phyloP scores from a whole-genome alignment of 768 basidiomycete genomes.

The Mycena alexandri region DNA sequence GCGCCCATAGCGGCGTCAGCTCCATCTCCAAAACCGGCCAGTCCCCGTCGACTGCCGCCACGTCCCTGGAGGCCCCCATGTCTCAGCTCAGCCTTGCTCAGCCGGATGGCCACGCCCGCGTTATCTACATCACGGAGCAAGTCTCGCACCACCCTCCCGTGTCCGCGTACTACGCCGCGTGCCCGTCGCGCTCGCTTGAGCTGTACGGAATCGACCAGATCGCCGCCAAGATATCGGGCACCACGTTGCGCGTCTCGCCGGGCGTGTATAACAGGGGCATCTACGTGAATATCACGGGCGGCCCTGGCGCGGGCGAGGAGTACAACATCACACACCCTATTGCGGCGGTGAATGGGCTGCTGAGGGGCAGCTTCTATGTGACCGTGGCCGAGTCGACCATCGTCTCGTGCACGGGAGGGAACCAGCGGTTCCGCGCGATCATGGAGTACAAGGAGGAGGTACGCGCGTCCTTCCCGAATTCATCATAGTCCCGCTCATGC shows the following conservation, averaged over 20 bases:
- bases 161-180: conserved; percentile 84
- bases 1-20: conserved; percentile 69
- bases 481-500: neutral
- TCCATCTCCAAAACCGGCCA: conserved; percentile 64
- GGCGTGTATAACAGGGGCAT: conserved; percentile 92
- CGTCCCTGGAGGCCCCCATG: conserved; percentile 63
- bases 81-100: conserved; percentile 71
- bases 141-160: conserved; percentile 98
- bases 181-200: conserved; percentile 80
- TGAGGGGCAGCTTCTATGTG: conserved; percentile 92
- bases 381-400: conserved; percentile 85
- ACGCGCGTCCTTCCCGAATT: conserved; percentile 38
- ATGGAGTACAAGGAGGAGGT: conserved; percentile 98
- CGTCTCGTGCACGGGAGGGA: conserved; percentile 84
- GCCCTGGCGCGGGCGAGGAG: conserved; percentile 78
- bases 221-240: conserved; percentile 90
- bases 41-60: conserved; percentile 68
- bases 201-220: conserved; percentile 93
- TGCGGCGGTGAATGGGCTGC: conserved; percentile 91
- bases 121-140: conserved; percentile 91
- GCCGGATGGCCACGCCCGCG: conserved; percentile 64
- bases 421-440: conserved; percentile 79
- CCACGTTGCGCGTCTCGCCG: conserved; percentile 84
- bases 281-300: conserved; percentile 82
- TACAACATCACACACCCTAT: conserved; percentile 93